These are phyloP conservation scores for Plasmodium gaboni DNA, from an alignment of 169 alveolate genomes.

Conservation along the genomic window DNA sequence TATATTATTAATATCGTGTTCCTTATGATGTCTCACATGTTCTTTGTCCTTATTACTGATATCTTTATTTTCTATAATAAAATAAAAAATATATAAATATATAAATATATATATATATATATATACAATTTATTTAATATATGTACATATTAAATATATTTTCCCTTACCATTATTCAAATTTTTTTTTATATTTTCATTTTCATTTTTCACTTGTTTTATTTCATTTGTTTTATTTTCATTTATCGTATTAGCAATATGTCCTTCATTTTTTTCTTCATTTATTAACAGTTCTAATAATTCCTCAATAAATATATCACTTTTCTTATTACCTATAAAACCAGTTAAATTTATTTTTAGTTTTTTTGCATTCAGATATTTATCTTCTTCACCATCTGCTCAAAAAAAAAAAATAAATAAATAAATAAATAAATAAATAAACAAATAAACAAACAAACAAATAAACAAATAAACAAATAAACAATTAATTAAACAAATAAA, in stretches of 20 bases:
- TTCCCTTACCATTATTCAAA: slow-evolving; percentile 19
- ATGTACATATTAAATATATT: no score
- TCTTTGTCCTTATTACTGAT: no score
- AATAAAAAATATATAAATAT: background rate
- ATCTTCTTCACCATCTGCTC: slow-evolving; percentile 33
- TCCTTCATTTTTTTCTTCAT: slow-evolving; percentile 29
- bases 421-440: no score
- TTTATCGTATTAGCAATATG: background rate
- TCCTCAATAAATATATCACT: slow-evolving; percentile 47
- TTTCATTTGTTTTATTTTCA: slow-evolving; percentile 47
- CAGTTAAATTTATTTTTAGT: slow-evolving; percentile 55
- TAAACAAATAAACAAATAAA: background rate
- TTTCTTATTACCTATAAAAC: slow-evolving; percentile 59
- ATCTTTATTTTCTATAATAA: no score
- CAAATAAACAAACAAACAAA: no score
- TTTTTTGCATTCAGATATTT: slow-evolving; percentile 31
- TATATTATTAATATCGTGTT: no score
- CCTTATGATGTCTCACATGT: no score
- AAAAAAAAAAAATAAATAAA: background rate
- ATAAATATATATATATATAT: background rate
- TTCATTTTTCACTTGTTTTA: slow-evolving; percentile 27
- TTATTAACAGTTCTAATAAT: slow-evolving; percentile 34
- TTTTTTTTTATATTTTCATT: slow-evolving; percentile 22
- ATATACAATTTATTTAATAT: background rate
- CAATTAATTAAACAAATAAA: background rate